These are phyloP conservation scores for Paecilomyces fulvus DNA, from an alignment of 2,329 filamentous ascomycete species.

Conservation along the genomic window DNA sequence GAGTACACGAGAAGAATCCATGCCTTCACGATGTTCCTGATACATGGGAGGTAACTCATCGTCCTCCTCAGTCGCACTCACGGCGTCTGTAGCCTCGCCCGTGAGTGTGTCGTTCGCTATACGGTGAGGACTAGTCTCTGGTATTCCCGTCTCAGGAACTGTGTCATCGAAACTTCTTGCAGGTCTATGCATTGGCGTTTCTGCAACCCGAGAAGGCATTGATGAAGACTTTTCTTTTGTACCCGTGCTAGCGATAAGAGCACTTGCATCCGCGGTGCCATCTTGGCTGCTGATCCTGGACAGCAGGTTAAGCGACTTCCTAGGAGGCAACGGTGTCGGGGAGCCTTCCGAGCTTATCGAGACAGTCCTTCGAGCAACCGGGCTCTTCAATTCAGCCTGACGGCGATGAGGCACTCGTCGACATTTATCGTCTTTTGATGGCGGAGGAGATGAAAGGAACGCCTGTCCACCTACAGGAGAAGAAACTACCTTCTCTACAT, in stretches of 20 bases:
- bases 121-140: constrained; percentile 29
- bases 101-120: constrained; percentile 16
- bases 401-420: constrained; percentile 3
- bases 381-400: neutral
- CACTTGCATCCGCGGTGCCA: neutral
- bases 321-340: constrained; percentile 3
- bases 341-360: constrained; percentile 6
- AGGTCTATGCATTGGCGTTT: constrained; percentile 29
- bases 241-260: neutral
- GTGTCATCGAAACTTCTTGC: constrained; percentile 15
- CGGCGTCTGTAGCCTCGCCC: constrained; percentile 12
- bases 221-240: constrained; percentile 24
- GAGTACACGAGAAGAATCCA: constrained; percentile 12
- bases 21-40: constrained; percentile 10
- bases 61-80: constrained; percentile 25
- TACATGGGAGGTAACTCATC: constrained; percentile 29
- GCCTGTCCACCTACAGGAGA: constrained; percentile 10
- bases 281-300: neutral
- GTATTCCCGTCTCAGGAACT: constrained; percentile 25
- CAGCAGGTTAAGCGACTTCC: constrained; percentile 6
- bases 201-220: constrained; percentile 31
- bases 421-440: constrained; percentile 9
- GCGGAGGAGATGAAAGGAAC: constrained; percentile 17
- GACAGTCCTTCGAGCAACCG: constrained; percentile 3
- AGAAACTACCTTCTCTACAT: constrained; percentile 6